phyloP scores from a whole-genome alignment of 345 rosid species.

The Camelina sativa region DNA sequence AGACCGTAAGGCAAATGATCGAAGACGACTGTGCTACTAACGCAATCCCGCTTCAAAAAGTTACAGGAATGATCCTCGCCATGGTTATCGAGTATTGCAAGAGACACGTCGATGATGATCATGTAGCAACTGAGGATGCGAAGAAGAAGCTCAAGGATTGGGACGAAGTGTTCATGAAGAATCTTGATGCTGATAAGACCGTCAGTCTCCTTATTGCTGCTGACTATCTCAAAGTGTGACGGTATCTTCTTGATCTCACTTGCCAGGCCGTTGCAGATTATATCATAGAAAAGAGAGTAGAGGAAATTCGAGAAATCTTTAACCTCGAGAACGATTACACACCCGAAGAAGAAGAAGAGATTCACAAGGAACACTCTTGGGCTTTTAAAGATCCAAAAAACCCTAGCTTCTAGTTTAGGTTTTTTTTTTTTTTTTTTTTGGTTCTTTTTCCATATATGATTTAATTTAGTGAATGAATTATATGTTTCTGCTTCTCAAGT shows the following conservation, averaged over 20 bases:
- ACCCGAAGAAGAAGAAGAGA: constrained; percentile 57
- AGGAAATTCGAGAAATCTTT: constrained; percentile 58
- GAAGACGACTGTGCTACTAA: constrained; percentile 61
- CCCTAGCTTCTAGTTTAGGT: neutral
- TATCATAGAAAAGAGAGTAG: constrained; percentile 58
- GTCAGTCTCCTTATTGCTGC: constrained; percentile 63
- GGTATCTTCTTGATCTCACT: constrained; percentile 54
- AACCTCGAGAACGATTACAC: constrained; percentile 59
- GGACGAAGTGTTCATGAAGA: constrained; percentile 59
- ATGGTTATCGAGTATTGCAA: constrained; percentile 66
- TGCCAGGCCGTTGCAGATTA: constrained; percentile 62
- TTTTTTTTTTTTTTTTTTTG: neutral
- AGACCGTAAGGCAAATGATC: constrained; percentile 65
- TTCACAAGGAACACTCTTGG: constrained; percentile 66
- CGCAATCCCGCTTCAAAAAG: constrained; percentile 67
- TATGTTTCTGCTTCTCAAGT: too few species aligned
- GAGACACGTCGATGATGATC: constrained; percentile 57
- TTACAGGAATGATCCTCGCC: constrained; percentile 53
- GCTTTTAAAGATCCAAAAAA: constrained; percentile 44
- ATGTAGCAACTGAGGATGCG: neutral
- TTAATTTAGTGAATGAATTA: too few species aligned
- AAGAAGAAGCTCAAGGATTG: constrained; percentile 46
- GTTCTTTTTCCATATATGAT: too few species aligned
- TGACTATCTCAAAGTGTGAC: constrained; percentile 60
- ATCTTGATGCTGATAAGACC: constrained; percentile 47